Evolutionary conservation across 331 rosid genomes (phyloP).

Genomic region (Erythrophleum ivorense): DNA sequence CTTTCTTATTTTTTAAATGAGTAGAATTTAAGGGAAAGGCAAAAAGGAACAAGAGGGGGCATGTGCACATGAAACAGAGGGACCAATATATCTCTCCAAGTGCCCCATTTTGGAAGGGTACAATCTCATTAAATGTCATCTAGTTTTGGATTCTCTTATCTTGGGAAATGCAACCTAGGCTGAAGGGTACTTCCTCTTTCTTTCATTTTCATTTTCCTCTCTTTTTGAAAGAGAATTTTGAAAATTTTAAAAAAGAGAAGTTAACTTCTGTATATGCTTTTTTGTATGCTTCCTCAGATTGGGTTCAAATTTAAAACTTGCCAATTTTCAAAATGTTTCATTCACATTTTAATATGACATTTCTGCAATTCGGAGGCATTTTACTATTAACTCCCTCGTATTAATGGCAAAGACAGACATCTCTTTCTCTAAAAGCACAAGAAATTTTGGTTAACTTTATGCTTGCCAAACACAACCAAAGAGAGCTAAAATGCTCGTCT

Average conservation of each 20-base stretch:
- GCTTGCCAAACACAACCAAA: neutral
- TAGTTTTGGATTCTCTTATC: constrained; percentile 49
- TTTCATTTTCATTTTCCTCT: too few species aligned
- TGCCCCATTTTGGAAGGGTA: constrained; percentile 51
- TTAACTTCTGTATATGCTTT: neutral
- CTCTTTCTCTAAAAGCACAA: neutral
- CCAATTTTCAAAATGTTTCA: neutral
- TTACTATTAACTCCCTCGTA: neutral
- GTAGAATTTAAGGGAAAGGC: constrained; percentile 28
- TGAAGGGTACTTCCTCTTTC: neutral
- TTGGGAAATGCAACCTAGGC: constrained; percentile 47
- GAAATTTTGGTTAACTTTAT: neutral
- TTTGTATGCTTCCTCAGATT: constrained; percentile 1
- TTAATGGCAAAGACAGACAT: constrained; percentile 17
- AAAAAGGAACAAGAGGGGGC: constrained; percentile 42
- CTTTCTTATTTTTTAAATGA: too few species aligned
- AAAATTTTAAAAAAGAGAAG: neutral
- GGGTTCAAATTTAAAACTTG: constrained; percentile 10
- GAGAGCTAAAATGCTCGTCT: too few species aligned
- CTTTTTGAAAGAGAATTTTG: neutral
- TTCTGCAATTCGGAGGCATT: neutral
- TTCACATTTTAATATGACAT: neutral
- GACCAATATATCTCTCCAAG: constrained; percentile 43
- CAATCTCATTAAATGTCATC: constrained; percentile 44
- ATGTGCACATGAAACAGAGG: constrained; percentile 42